phyloP scores from a whole-genome alignment of 2,329 filamentous ascomycete species.

The Curvularia verruculosa region DNA sequence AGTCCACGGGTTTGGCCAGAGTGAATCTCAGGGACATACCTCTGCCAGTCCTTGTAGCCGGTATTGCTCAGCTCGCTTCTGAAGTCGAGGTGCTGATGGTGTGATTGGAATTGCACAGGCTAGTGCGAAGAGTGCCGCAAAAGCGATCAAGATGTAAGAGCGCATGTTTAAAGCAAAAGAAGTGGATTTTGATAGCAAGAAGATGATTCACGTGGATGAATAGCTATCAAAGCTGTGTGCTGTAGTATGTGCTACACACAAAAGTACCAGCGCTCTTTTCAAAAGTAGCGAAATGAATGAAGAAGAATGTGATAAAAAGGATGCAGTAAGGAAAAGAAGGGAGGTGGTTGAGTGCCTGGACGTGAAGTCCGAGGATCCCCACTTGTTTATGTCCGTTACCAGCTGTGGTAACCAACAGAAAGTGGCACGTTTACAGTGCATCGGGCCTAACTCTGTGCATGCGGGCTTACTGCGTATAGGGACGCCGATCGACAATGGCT shows the following conservation, averaged over 20 bases:
- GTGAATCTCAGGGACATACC: constrained; percentile 24
- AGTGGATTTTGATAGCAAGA: constrained; percentile 2
- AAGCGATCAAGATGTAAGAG: constrained; percentile 30
- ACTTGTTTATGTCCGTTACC: constrained; percentile 19
- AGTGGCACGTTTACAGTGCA: constrained; percentile 21
- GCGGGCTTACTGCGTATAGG: constrained; percentile 27
- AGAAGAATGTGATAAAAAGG: constrained; percentile 5
- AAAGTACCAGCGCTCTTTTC: constrained; percentile 24
- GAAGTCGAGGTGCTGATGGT: constrained; percentile 41
- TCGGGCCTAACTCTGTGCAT: constrained; percentile 16
- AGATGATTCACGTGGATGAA: background rate
- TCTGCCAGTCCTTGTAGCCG: constrained; percentile 44
- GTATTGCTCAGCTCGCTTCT: constrained; percentile 42
- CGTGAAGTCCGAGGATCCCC: constrained; percentile 6
- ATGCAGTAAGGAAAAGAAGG: constrained; percentile 18
- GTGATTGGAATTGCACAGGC: constrained; percentile 45
- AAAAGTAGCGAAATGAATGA: constrained; percentile 19
- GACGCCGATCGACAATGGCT: constrained; percentile 14
- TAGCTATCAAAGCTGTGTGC: constrained; percentile 15
- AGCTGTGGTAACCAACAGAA: constrained; percentile 17
- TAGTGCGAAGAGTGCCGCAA: constrained; percentile 33
- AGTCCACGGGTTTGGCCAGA: constrained; percentile 5
- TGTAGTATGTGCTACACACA: constrained; percentile 6
- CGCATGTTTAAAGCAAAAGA: constrained; percentile 28
- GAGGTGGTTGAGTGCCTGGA: constrained; percentile 14